Conservation (phyloP, 371 early-diverging fungal genomes). For the Zopfochytrium polystomum region DNA sequence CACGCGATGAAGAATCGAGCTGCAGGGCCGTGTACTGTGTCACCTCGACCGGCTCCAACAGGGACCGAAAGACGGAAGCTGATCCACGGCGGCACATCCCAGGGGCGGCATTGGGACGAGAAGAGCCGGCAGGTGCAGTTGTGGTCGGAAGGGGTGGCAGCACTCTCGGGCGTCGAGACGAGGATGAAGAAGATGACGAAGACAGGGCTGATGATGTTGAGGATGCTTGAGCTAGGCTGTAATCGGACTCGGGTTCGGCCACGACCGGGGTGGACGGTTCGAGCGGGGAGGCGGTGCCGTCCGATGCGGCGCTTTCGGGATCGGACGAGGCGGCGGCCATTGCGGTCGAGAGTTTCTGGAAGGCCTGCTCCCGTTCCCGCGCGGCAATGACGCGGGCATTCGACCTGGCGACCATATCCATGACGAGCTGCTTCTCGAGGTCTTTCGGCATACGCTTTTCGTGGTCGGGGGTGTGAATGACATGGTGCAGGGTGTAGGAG, state of each 20-base stretch:
- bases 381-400: conserved; percentile 37
- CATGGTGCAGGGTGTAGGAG: conserved; percentile 25
- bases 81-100: conserved; percentile 15
- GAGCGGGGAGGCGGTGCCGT: background rate
- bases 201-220: background rate
- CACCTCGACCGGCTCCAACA: conserved; percentile 31
- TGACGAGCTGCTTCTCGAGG: conserved; percentile 39
- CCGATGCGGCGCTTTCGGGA: background rate
- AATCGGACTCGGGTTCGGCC: background rate
- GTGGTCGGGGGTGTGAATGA: conserved; percentile 28
- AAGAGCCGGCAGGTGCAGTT: background rate
- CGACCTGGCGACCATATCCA: conserved; percentile 36
- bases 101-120: background rate
- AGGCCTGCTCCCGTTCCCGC: conserved; percentile 19
- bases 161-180: background rate
- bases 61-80: conserved; percentile 32
- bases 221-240: background rate
- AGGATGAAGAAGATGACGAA: background rate
- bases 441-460: conserved; percentile 27
- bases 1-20: conserved; percentile 19
- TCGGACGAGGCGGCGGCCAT: background rate
- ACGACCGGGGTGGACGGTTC: background rate
- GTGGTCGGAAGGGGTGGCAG: background rate
- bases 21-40: conserved; percentile 36
- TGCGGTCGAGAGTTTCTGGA: background rate